Conservation (phyloP, 306 rosid species). For the Elaeagnus macrophylla region DNA sequence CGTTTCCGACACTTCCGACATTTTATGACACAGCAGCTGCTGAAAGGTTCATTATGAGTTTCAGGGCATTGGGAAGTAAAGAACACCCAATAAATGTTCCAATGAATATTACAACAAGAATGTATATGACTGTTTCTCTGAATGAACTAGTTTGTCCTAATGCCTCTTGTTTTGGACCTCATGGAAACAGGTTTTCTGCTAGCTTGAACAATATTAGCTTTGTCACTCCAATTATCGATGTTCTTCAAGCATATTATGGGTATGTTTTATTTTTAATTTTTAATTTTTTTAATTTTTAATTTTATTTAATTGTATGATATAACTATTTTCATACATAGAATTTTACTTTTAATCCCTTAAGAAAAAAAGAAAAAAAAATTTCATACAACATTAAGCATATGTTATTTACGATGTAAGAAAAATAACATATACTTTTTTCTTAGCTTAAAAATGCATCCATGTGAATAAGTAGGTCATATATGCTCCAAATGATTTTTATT, state of each 20-base stretch:
- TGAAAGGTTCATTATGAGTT: constrained; percentile 8
- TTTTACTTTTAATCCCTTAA: too few relatives aligned
- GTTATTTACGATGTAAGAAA: too few relatives aligned
- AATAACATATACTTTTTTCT: too few relatives aligned
- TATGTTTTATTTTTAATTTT: neutral
- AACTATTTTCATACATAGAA: too few relatives aligned
- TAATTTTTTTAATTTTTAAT: too few relatives aligned
- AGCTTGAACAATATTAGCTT: constrained; percentile 47
- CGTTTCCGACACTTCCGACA: constrained; percentile 14
- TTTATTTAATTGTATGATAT: neutral
- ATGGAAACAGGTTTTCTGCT: constrained; percentile 34
- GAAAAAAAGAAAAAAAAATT: too few relatives aligned
- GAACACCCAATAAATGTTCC: constrained; percentile 34
- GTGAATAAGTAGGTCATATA: too few relatives aligned
- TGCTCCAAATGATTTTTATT: too few relatives aligned
- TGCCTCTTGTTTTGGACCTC: constrained; percentile 34
- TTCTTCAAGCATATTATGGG: constrained; percentile 48
- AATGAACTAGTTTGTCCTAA: constrained; percentile 24
- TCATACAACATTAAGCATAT: too few relatives aligned
- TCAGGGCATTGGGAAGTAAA: constrained; percentile 26
- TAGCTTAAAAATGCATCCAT: too few relatives aligned
- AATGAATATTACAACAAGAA: constrained; percentile 16
- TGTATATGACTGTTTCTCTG: constrained; percentile 24
- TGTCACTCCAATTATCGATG: constrained; percentile 19
- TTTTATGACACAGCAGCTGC: constrained; percentile 29